These are phyloP conservation scores for Leptographium lundbergii DNA, from an alignment of 2,329 filamentous ascomycete genomes.

Conservation along the genomic window DNA sequence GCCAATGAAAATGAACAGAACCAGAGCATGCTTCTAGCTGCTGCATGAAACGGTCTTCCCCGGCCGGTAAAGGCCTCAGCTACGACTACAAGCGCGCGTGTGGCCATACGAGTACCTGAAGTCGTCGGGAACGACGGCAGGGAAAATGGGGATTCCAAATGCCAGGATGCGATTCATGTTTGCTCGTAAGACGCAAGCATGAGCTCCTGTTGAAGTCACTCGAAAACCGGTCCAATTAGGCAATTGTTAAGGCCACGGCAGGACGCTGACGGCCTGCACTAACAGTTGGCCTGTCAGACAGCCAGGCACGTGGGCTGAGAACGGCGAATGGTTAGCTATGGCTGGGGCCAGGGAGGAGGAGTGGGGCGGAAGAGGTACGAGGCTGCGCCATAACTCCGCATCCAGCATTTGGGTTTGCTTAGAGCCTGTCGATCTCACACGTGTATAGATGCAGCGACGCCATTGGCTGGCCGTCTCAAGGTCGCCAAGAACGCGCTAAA, in stretches of 20 bases:
- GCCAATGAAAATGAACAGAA: no score
- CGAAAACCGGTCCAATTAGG: not conserved
- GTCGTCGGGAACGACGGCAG: no score
- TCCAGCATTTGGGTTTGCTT: not conserved
- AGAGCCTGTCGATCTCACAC: constrained; percentile 10
- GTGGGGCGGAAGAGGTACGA: not conserved
- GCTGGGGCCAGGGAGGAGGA: not conserved
- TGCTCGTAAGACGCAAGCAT: no score
- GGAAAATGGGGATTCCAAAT: no score
- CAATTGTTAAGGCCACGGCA: not conserved
- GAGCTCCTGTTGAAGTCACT: not conserved
- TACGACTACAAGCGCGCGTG: no score
- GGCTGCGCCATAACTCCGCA: not conserved
- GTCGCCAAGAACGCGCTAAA: not conserved
- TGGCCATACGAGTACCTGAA: no score
- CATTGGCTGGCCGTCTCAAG: constrained; percentile 5
- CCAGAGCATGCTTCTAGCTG: no score
- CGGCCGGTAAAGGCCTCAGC: no score
- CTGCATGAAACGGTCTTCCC: no score
- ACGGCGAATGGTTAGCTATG: not conserved
- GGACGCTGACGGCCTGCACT: not conserved
- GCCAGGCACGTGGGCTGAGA: not conserved
- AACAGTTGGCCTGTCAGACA: not conserved
- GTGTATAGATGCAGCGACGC: constrained; percentile 5
- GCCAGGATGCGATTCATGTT: no score